These are phyloP conservation scores for Sisymbrium altissimum DNA, from an alignment of 345 rosid genomes.

Conservation along the genomic window DNA sequence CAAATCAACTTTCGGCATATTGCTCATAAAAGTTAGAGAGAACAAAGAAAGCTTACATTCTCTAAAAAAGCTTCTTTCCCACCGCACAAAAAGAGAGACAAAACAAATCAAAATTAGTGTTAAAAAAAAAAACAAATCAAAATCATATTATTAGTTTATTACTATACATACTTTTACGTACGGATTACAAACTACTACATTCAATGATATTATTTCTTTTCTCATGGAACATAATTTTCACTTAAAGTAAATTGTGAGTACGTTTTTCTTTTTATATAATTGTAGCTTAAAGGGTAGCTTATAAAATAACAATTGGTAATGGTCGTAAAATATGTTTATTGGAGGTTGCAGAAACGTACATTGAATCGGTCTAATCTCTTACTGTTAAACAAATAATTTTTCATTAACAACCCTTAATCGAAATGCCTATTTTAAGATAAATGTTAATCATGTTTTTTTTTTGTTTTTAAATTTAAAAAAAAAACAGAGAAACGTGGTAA, in stretches of 20 bases:
- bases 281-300: not conserved
- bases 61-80: too few relatives aligned
- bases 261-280: too few relatives aligned
- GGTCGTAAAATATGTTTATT: not conserved
- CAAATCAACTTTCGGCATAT: not conserved
- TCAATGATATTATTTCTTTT: too few relatives aligned
- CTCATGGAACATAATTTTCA: too few relatives aligned
- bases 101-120: too few relatives aligned
- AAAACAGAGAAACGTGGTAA: slow-evolving; percentile 41
- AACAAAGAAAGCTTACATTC: too few relatives aligned
- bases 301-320: not conserved
- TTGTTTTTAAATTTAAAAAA: not conserved
- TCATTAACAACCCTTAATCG: not conserved
- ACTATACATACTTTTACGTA: not conserved
- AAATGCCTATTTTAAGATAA: slow-evolving; percentile 30
- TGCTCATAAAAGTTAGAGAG: too few relatives aligned
- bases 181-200: not conserved
- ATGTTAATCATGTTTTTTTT: not conserved
- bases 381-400: not conserved
- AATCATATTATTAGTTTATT: too few relatives aligned
- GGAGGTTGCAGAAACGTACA: not conserved
- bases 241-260: too few relatives aligned
- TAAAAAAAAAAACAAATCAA: too few relatives aligned
- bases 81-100: too few relatives aligned
- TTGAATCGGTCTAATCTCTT: slow-evolving; percentile 11